Base-by-base conservation (phyloP, 306 rosid genomes). In the Cucurbita argyrosperma region DNA sequence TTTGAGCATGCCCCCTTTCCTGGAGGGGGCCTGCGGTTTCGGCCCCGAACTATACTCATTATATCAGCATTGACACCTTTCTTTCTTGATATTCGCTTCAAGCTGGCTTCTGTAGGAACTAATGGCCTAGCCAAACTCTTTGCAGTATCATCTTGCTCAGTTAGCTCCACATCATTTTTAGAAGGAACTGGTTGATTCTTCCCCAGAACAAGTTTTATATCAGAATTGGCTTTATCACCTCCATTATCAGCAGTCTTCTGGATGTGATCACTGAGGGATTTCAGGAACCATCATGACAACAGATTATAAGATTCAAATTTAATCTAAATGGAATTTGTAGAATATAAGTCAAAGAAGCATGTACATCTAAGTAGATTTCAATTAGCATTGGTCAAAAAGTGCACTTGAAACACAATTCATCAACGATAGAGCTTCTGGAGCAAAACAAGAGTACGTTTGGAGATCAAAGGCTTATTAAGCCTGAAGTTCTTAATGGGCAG, bases 11-110 rank as follows among this genome's bases (percentile, higher is more conserved):
- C 65, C 71, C 42, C 67, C 66, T 60, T 87, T 83, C 89, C 85
- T 26, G 88, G 81, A 71, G 87, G 84, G 71, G 78, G 82, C 82
- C 84, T 88, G 42, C 72, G 78, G 66, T 80, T 85, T 2, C 85
- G 83, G 74, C 90, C 92, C 74, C 79, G 82, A 76, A 91, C 96
- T 80, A 94, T 89, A 76, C 85, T 85, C 90, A 89, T 85, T 80
- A 91, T 83, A 81, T 88, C 89, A 68, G 84, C 53, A 47, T 76
- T 62, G 59, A 39, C 70, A 79, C 72, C 76, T 61, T 81, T 76
- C 80, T 82, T 76, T 76, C 77, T 53, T 30, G 83, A 77, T 77
- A 51, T 77, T 78, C 66, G 78, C 51, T 82, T 80, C 69, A 73
- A 66, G 77, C 37, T 47, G 15, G 79, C 79, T 63, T 79, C 79